A percentile compares a stretch with the other conserved stretches of the same genome.
phyloP scores from a whole-genome alignment of 768 basidiomycete species.

The Coprinopsis cinerea region DNA sequence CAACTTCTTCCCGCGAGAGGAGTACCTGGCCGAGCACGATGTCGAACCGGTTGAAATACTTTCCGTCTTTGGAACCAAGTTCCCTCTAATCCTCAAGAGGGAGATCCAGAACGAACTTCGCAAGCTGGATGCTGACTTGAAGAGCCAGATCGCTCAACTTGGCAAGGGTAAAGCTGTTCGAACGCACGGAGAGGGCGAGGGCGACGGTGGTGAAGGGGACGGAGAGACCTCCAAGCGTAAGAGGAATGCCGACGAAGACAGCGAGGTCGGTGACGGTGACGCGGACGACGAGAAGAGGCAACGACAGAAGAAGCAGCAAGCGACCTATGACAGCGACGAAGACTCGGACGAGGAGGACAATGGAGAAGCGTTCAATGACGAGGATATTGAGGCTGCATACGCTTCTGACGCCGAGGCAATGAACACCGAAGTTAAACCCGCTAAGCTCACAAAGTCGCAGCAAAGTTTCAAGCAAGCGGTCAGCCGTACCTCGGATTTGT shows the following conservation, averaged over 20 bases:
- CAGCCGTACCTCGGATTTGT: slow-evolving; percentile 41
- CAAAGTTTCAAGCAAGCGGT: slow-evolving; percentile 16
- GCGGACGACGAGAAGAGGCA: slow-evolving; percentile 73
- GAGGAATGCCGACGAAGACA: slow-evolving; percentile 54
- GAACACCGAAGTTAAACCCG: slow-evolving; percentile 21
- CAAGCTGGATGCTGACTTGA: slow-evolving; percentile 73
- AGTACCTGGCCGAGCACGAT: slow-evolving; percentile 82
- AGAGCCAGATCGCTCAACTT: slow-evolving; percentile 70
- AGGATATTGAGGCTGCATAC: slow-evolving; percentile 61
- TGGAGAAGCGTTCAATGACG: slow-evolving; percentile 38
- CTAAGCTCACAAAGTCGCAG: slow-evolving; percentile 6
- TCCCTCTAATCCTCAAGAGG: slow-evolving; percentile 76
- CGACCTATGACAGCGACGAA: slow-evolving; percentile 72
- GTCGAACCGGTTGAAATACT: slow-evolving; percentile 70
- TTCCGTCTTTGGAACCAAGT: slow-evolving; percentile 60
- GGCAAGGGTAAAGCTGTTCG: slow-evolving; percentile 69
- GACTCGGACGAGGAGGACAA: slow-evolving; percentile 50
- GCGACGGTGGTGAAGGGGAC: slow-evolving; percentile 51
- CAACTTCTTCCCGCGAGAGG: slow-evolving; percentile 78
- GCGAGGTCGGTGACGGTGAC: slow-evolving; percentile 79
- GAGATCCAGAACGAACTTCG: slow-evolving; percentile 86
- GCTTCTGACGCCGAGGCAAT: slow-evolving; percentile 42
- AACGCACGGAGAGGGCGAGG: slow-evolving; percentile 43
- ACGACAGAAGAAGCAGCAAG: slow-evolving; percentile 65
- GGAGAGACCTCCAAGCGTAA: slow-evolving; percentile 26